Percentiles rank a stretch among this genome's conserved stretches.
phyloP scores from a whole-genome alignment of 176 grass and related monocot species.

The Cocos nucifera region DNA sequence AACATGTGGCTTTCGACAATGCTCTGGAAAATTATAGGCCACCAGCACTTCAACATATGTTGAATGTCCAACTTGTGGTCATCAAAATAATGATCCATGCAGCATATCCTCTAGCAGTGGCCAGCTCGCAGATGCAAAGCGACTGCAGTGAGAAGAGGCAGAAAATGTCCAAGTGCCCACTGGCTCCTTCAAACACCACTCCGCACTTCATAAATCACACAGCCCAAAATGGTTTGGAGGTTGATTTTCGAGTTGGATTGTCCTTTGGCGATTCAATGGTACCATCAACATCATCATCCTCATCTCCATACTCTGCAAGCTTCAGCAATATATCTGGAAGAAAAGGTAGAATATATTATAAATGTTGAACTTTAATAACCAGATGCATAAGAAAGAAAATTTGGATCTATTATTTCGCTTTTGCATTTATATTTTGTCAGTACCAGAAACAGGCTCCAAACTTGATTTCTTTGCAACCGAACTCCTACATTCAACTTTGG shows the following conservation, averaged over 20 bases:
- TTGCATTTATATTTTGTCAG: neutral
- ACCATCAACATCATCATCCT: slow-evolving; percentile 38
- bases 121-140: too few relatives aligned
- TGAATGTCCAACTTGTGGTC: too few relatives aligned
- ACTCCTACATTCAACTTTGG: slow-evolving; percentile 4
- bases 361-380: too few relatives aligned
- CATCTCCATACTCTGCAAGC: slow-evolving; percentile 88
- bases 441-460: slow-evolving; percentile 45
- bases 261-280: slow-evolving; percentile 4
- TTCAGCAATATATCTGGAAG: slow-evolving; percentile 65
- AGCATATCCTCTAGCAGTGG: too few relatives aligned
- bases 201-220: slow-evolving; percentile 11
- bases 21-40: too few relatives aligned
- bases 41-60: too few relatives aligned
- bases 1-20: too few relatives aligned
- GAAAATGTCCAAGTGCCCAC: too few relatives aligned
- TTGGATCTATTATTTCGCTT: too few relatives aligned
- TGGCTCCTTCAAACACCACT: neutral
- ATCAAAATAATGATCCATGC: too few relatives aligned
- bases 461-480: slow-evolving; percentile 24
- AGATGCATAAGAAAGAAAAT: too few relatives aligned
- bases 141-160: too few relatives aligned
- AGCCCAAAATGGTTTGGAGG: slow-evolving; percentile 54
- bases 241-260: slow-evolving; percentile 23
- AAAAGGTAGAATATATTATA: neutral